Conservation (phyloP, 176 grass and related monocot genomes). For the Aegilops tauschii region DNA sequence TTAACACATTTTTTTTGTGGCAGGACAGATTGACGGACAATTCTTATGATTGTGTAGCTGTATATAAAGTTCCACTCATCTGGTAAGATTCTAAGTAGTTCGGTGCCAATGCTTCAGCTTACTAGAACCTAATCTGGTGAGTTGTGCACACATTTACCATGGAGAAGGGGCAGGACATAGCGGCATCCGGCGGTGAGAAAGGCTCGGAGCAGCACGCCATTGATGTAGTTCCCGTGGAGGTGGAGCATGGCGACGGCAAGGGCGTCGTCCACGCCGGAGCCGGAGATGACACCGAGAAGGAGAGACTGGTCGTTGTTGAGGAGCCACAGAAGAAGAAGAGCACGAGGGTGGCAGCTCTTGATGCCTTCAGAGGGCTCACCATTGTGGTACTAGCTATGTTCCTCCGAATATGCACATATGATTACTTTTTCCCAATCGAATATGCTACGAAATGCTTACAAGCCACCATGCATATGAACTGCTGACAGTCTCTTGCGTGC, state of each 20-base stretch:
- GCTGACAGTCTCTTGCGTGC: not conserved
- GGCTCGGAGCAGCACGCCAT: slow-evolving; percentile 31
- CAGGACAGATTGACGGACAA: slow-evolving; percentile 6
- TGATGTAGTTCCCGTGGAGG: slow-evolving; percentile 22
- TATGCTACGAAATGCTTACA: not conserved
- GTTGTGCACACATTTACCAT: not conserved
- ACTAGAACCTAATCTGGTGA: not conserved
- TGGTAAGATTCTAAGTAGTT: not conserved
- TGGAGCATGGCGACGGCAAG: not conserved
- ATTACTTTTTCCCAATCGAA: not conserved
- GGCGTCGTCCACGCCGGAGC: not conserved
- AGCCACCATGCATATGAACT: not conserved
- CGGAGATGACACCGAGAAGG: not conserved
- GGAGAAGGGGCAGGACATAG: slow-evolving; percentile 44
- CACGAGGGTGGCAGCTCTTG: slow-evolving; percentile 70
- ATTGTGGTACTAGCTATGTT: slow-evolving; percentile 58
- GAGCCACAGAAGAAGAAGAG: slow-evolving; percentile 30
- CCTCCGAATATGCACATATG: not conserved
- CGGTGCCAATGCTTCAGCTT: not conserved
- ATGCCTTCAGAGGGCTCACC: slow-evolving; percentile 91
- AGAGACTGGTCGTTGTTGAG: slow-evolving; percentile 15
- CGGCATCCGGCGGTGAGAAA: slow-evolving; percentile 8
- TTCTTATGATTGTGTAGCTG: not conserved
- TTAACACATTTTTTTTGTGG: not conserved
- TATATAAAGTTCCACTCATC: slow-evolving; percentile 12